Evolutionary conservation across 2,329 filamentous ascomycete species (phyloP).

Genomic region (Aspergillus chevalieri): DNA sequence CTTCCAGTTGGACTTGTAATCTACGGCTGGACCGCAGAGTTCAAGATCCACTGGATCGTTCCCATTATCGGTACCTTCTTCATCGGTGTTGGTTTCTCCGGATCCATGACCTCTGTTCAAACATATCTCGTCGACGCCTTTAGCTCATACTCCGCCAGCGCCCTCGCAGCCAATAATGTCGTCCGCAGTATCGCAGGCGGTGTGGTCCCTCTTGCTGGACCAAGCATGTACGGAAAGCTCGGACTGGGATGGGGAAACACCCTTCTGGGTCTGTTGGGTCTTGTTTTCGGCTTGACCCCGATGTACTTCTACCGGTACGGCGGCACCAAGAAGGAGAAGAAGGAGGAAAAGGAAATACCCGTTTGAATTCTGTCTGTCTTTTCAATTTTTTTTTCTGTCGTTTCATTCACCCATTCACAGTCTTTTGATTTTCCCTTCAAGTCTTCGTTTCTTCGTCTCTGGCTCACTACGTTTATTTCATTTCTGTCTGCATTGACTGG

Average conservation of each 20-base stretch:
- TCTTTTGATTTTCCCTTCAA: too few species aligned
- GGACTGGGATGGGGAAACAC: constrained; percentile 36
- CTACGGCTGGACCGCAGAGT: constrained; percentile 46
- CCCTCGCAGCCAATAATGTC: constrained; percentile 43
- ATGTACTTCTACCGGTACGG: background rate
- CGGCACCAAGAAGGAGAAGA: background rate
- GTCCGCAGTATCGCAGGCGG: constrained; percentile 42
- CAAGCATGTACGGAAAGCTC: constrained; percentile 29
- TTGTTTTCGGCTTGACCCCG: background rate
- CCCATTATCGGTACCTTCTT: constrained; percentile 43
- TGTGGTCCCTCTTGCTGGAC: constrained; percentile 44
- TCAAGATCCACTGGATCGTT: constrained; percentile 39
- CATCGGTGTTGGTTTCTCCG: constrained; percentile 33
- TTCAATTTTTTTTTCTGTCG: too few species aligned
- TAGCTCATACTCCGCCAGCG: constrained; percentile 41
- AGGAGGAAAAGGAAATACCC: background rate
- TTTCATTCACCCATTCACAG: too few species aligned
- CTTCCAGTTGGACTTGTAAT: constrained; percentile 42
- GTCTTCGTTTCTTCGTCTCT: too few species aligned
- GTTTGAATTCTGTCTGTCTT: too few species aligned
- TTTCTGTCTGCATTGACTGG: too few species aligned
- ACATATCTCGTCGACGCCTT: constrained; percentile 34
- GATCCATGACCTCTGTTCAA: constrained; percentile 17
- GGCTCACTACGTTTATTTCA: too few species aligned
- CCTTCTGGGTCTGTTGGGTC: constrained; percentile 25